Evolutionary conservation across 2,329 filamentous ascomycete genomes (phyloP).

Genomic region (Paramyrothecium sp.): DNA sequence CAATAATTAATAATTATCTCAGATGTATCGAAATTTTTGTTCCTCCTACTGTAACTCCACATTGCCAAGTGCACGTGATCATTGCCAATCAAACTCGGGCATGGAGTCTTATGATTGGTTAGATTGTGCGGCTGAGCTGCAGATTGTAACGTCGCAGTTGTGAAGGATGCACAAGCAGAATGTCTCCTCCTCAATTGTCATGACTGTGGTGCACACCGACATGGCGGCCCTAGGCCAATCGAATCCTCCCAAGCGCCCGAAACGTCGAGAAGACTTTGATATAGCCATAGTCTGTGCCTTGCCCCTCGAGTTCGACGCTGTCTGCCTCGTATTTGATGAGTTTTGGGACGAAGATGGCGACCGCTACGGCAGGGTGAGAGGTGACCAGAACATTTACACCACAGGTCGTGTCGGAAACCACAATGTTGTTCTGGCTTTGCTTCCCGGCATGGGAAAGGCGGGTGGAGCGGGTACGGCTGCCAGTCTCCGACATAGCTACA

Average conservation of each 20-base stretch:
- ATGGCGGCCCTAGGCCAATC: too few relatives aligned
- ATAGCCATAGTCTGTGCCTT: background rate
- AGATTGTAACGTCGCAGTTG: too few relatives aligned
- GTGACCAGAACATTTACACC: background rate
- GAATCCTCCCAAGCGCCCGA: background rate
- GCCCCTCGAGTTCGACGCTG: background rate
- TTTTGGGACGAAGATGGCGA: background rate
- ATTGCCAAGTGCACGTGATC: too few relatives aligned
- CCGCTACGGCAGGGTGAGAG: background rate
- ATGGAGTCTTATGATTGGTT: too few relatives aligned
- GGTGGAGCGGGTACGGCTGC: background rate
- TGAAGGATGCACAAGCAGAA: too few relatives aligned
- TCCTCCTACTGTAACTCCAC: too few relatives aligned
- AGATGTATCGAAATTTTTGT: too few relatives aligned
- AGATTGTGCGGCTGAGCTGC: too few relatives aligned
- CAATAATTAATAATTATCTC: too few relatives aligned
- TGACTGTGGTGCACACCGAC: too few relatives aligned
- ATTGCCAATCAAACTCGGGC: too few relatives aligned
- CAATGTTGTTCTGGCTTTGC: background rate
- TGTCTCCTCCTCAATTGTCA: too few relatives aligned
- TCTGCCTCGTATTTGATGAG: background rate
- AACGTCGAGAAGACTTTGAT: background rate
- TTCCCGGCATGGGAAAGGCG: background rate
- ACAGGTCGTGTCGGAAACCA: background rate
- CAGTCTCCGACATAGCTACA: background rate